Evolutionary conservation across 148 eudicot genomes (phyloP).

Genomic region (Drosera capensis): DNA sequence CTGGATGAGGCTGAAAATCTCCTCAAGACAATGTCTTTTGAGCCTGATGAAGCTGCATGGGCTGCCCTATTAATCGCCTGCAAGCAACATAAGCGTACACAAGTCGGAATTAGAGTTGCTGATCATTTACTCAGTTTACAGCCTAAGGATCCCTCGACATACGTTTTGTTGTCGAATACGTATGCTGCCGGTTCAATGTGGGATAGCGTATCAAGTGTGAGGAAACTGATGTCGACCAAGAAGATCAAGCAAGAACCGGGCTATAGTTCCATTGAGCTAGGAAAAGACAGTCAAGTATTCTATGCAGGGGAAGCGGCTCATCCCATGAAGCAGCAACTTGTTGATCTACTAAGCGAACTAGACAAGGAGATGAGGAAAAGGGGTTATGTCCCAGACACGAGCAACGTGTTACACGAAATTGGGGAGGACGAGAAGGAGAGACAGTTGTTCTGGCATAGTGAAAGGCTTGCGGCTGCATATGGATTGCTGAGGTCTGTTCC

Average conservation of each 20-base stretch:
- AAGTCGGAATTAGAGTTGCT: constrained; percentile 38
- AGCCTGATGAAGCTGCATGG: constrained; percentile 75
- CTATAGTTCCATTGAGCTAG: constrained; percentile 43
- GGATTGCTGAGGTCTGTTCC: constrained; percentile 53
- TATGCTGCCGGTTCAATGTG: constrained; percentile 49
- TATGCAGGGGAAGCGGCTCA: constrained; percentile 47
- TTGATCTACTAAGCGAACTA: constrained; percentile 32
- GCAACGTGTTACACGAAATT: constrained; percentile 52
- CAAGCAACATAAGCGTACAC: constrained; percentile 25
- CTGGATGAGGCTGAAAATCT: constrained; percentile 54
- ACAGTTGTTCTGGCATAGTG: constrained; percentile 64
- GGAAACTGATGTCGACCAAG: constrained; percentile 36
- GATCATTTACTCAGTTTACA: constrained; percentile 30
- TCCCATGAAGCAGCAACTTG: constrained; percentile 34
- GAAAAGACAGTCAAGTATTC: constrained; percentile 41
- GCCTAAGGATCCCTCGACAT: constrained; percentile 46
- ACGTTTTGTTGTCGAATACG: constrained; percentile 42
- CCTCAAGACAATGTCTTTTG: constrained; percentile 42
- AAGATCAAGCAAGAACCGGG: constrained; percentile 54
- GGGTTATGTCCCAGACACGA: constrained; percentile 58
- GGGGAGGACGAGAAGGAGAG: constrained; percentile 52
- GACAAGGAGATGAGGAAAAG: constrained; percentile 50
- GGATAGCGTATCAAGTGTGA: constrained; percentile 38
- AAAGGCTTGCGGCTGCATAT: constrained; percentile 60
- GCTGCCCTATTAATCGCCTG: constrained; percentile 61